phyloP scores from a whole-genome alignment of 2,329 filamentous ascomycete genomes.

The Balansia obtecta region DNA sequence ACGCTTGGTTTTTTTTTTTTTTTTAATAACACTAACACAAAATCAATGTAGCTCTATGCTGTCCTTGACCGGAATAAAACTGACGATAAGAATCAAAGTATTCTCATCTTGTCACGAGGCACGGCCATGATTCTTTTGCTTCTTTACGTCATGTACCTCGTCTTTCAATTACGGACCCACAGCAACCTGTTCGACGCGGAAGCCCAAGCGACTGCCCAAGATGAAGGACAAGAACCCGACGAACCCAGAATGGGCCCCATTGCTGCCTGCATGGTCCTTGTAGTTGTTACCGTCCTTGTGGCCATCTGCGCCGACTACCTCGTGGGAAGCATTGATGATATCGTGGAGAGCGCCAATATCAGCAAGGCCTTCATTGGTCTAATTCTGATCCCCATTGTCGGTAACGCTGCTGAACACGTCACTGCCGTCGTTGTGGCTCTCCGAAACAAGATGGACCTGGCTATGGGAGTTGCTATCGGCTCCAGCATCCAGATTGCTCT shows the following conservation, averaged over 20 bases:
- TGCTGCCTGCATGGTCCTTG: conserved; percentile 52
- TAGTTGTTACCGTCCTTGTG: conserved; percentile 57
- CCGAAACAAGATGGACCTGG: conserved; percentile 62
- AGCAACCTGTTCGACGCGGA: conserved; percentile 56
- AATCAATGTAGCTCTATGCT: conserved; percentile 44
- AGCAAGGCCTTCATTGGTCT: conserved; percentile 74
- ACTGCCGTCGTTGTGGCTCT: conserved; percentile 69
- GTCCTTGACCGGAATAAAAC: conserved; percentile 38
- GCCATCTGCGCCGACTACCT: conserved; percentile 66
- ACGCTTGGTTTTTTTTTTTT: not conserved
- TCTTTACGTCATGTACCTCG: conserved; percentile 65
- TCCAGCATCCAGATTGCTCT: conserved; percentile 75
- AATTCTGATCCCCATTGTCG: conserved; percentile 67
- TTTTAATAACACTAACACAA: conserved; percentile 3
- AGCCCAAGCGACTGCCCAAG: conserved; percentile 30
- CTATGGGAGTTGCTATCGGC: conserved; percentile 71
- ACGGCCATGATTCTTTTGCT: conserved; percentile 63
- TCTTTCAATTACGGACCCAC: conserved; percentile 68
- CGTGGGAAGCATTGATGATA: conserved; percentile 61
- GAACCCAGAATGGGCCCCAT: conserved; percentile 46
- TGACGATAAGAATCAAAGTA: conserved; percentile 36
- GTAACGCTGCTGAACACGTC: conserved; percentile 71
- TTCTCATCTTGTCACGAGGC: conserved; percentile 60
- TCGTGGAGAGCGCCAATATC: conserved; percentile 57
- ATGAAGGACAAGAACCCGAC: conserved; percentile 26